Percentiles rank a stretch among this genome's conserved stretches.
phyloP scores from a whole-genome alignment of 2,329 filamentous ascomycete genomes.

The Rhexocercosporidium sp. region DNA sequence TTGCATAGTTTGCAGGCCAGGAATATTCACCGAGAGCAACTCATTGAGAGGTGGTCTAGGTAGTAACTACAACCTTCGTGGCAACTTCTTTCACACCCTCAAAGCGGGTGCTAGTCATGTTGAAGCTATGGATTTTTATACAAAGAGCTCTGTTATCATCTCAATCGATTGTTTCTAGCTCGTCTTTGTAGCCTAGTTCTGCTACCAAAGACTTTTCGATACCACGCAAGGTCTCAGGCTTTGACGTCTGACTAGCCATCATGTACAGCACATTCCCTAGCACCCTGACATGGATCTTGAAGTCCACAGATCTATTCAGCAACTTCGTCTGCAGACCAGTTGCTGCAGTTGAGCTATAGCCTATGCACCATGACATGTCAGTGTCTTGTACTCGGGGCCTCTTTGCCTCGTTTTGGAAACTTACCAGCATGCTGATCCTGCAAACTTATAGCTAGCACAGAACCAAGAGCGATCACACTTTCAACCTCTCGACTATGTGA shows the following conservation, averaged over 20 bases:
- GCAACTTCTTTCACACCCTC: too few species aligned
- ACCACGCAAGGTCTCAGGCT: slow-evolving; percentile 32
- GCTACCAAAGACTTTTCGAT: slow-evolving; percentile 31
- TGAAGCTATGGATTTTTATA: not conserved
- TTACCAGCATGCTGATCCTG: slow-evolving; percentile 47
- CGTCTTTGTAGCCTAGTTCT: slow-evolving; percentile 15
- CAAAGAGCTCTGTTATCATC: not conserved
- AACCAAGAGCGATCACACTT: slow-evolving; percentile 75
- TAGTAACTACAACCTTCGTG: not conserved
- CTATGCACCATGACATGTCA: slow-evolving; percentile 17
- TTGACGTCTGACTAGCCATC: slow-evolving; percentile 57
- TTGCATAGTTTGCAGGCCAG: slow-evolving; percentile 45
- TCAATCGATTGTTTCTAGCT: too few species aligned
- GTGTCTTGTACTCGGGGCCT: not conserved
- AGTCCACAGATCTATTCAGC: slow-evolving; percentile 27
- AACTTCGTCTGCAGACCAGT: slow-evolving; percentile 49
- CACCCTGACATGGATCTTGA: slow-evolving; percentile 58
- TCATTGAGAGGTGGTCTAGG: slow-evolving; percentile 51
- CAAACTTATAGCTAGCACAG: slow-evolving; percentile 70
- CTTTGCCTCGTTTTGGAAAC: not conserved
- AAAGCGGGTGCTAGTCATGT: too few species aligned
- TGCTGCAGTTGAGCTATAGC: slow-evolving; percentile 44
- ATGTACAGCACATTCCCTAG: slow-evolving; percentile 64
- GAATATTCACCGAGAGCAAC: slow-evolving; percentile 55
- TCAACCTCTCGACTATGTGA: slow-evolving; percentile 62